These are phyloP conservation scores for Ilex aquifolium DNA, from an alignment of 257 asterid species.

Conservation along the genomic window DNA sequence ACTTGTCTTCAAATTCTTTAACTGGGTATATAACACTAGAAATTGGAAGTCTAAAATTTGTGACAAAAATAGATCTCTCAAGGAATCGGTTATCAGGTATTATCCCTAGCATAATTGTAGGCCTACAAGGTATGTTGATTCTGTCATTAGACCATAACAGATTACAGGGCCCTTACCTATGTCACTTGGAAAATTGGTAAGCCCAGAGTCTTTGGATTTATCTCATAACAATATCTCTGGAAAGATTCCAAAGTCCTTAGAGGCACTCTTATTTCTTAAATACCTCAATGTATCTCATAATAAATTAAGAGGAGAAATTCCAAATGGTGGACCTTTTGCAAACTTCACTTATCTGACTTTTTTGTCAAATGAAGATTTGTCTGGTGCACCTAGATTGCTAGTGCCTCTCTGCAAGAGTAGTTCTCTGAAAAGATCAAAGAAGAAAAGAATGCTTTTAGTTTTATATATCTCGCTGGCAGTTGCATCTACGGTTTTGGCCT, in stretches of 20 bases:
- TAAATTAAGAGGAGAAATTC: too few species aligned
- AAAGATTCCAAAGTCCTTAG: slow-evolving; percentile 24
- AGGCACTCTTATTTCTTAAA: slow-evolving; percentile 11
- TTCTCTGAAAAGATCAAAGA: too few species aligned
- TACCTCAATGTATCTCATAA: too few species aligned
- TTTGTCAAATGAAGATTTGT: too few species aligned
- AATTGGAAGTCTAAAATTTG: slow-evolving; percentile 14
- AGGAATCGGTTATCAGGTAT: slow-evolving; percentile 12
- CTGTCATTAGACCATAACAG: slow-evolving; percentile 21
- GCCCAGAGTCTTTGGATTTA: slow-evolving; percentile 21
- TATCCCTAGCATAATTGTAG: slow-evolving; percentile 16
- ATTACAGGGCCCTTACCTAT: slow-evolving; percentile 22
- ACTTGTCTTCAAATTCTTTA: slow-evolving; percentile 29
- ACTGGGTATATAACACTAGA: too few species aligned
- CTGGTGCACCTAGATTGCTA: too few species aligned
- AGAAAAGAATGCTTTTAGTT: too few species aligned
- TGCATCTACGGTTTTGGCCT: too few species aligned
- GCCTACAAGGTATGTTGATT: neutral
- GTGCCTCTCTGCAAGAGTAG: too few species aligned
- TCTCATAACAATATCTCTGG: slow-evolving; percentile 25
- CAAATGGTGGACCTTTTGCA: too few species aligned
- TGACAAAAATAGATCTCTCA: slow-evolving; percentile 12
- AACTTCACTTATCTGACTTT: too few species aligned
- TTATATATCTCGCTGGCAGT: too few species aligned
- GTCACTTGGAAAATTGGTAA: slow-evolving; percentile 7